A percentile compares a stretch with the other conserved stretches of the same genome.
Evolutionary conservation across 1,284 basidiomycete species (phyloP).

Genomic region (Puccinia coronata): DNA sequence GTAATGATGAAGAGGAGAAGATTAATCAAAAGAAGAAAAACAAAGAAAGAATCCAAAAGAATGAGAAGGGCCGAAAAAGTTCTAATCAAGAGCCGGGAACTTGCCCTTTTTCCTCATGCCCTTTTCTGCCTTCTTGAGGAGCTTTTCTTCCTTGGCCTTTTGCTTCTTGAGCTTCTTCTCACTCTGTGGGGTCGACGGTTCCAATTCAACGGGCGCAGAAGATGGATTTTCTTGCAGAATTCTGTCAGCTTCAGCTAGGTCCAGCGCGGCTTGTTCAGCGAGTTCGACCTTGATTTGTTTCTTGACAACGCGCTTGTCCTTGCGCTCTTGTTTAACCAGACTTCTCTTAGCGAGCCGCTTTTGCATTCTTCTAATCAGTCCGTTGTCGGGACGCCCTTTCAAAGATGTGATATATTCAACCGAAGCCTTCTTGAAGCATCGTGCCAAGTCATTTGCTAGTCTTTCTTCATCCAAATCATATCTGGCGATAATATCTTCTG

Average conservation of each 20-base stretch:
- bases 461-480: constrained; percentile 47
- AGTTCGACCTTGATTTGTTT: constrained; percentile 42
- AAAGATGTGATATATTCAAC: constrained; percentile 39
- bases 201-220: background rate
- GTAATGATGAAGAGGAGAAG: too few species aligned
- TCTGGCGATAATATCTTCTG: constrained; percentile 21
- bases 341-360: constrained; percentile 29
- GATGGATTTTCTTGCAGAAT: background rate
- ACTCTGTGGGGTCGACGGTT: background rate
- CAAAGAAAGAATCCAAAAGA: background rate
- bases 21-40: background rate
- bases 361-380: constrained; percentile 16
- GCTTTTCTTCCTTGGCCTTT: constrained; percentile 11
- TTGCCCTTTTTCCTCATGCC: constrained; percentile 10
- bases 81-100: background rate
- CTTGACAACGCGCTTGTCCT: constrained; percentile 14
- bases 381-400: constrained; percentile 28
- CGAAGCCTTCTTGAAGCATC: constrained; percentile 44
- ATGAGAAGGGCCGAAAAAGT: background rate
- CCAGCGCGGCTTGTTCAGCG: constrained; percentile 29
- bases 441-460: constrained; percentile 45
- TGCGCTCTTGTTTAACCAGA: constrained; percentile 22
- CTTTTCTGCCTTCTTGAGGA: constrained; percentile 14
- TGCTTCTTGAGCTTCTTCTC: constrained; percentile 24
- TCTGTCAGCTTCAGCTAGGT: constrained; percentile 10